These are phyloP conservation scores for Eustoma russellianum DNA, from an alignment of 257 asterid species.

Conservation along the genomic window DNA sequence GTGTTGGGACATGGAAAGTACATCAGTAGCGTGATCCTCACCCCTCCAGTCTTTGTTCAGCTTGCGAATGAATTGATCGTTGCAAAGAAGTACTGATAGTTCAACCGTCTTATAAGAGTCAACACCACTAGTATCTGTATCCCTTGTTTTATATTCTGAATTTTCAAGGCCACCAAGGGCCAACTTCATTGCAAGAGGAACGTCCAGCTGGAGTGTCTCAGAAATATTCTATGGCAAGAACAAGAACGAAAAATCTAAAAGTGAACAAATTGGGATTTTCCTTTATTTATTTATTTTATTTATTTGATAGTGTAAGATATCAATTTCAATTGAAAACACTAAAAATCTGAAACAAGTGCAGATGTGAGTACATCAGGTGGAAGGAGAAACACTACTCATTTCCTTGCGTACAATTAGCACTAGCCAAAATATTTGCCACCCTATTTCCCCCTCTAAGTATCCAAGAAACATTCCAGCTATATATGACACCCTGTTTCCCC, in stretches of 20 bases:
- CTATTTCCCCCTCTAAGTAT: no score
- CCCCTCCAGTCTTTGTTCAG: conserved; percentile 96
- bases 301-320: no score
- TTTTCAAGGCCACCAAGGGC: conserved; percentile 56
- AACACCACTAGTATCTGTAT: conserved; percentile 46
- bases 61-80: conserved; percentile 66
- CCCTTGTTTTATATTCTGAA: conserved; percentile 63
- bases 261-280: background rate
- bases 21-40: conserved; percentile 93
- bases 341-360: no score
- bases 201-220: conserved; percentile 90
- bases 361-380: no score
- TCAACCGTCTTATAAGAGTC: conserved; percentile 76
- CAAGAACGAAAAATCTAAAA: background rate
- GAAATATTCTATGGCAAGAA: conserved; percentile 50
- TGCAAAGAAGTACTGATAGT: conserved; percentile 86
- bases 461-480: no score
- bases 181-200: conserved; percentile 86
- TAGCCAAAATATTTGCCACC: no score
- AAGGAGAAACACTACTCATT: no score
- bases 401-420: no score
- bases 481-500: no score
- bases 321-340: no score
- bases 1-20: conserved; percentile 96
- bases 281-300: no score